Conservation (phyloP, 192 early-diverging fungal species). For the Linnemannia hyalina region DNA sequence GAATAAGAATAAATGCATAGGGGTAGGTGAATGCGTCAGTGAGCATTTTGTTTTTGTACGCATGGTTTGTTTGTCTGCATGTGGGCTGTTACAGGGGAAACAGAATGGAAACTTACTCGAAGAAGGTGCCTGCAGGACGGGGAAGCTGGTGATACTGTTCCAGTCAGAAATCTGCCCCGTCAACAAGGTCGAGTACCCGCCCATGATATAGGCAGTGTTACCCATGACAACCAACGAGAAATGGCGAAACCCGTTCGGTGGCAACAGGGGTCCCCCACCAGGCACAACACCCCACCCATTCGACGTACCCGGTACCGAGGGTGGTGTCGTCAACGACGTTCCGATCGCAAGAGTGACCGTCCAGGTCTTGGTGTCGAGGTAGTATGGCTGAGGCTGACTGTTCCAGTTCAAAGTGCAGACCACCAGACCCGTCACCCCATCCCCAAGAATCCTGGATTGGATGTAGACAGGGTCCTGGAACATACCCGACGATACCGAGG, state of each 20-base stretch:
- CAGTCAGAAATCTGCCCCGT: constrained; percentile 43
- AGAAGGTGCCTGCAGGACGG: constrained; percentile 49
- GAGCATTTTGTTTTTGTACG: neutral
- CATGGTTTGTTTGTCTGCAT: neutral
- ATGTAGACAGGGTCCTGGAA: constrained; percentile 47
- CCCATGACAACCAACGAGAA: constrained; percentile 38
- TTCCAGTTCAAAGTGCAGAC: constrained; percentile 55
- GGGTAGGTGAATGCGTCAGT: neutral
- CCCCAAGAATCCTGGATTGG: constrained; percentile 41
- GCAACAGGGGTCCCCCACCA: constrained; percentile 16
- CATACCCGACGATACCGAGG: constrained; percentile 19
- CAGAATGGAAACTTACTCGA: constrained; percentile 14
- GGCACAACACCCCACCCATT: constrained; percentile 48
- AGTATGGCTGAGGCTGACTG: constrained; percentile 52
- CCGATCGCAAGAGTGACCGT: constrained; percentile 42
- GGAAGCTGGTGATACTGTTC: constrained; percentile 41
- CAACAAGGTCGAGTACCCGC: constrained; percentile 42
- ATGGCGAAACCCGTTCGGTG: constrained; percentile 47
- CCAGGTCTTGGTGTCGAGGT: constrained; percentile 45
- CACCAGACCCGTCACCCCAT: constrained; percentile 41
- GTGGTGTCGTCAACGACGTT: constrained; percentile 34
- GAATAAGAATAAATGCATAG: neutral
- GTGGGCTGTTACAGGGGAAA: neutral
- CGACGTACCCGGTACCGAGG: constrained; percentile 4
- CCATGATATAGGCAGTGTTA: constrained; percentile 40